These are phyloP conservation scores for Citrullus colocynthis DNA, from an alignment of 306 rosid genomes.

Conservation along the genomic window DNA sequence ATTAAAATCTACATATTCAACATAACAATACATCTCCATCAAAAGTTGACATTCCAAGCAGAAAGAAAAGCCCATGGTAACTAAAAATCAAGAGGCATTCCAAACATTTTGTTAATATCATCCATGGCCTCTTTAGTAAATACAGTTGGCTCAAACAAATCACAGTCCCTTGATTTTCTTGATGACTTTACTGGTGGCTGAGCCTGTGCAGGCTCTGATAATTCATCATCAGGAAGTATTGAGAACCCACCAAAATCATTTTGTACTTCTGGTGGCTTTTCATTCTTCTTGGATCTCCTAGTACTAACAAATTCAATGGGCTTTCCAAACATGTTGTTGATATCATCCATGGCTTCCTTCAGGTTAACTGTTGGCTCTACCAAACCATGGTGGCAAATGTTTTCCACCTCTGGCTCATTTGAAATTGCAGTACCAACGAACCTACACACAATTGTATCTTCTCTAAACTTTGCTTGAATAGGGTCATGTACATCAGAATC, in stretches of 20 bases:
- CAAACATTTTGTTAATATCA: conserved; percentile 83
- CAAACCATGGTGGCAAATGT: conserved; percentile 89
- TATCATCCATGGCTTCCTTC: conserved; percentile 95
- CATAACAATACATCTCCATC: neutral
- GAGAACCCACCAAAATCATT: conserved; percentile 49
- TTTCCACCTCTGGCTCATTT: conserved; percentile 78
- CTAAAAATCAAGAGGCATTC: conserved; percentile 65
- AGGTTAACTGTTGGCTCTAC: conserved; percentile 91
- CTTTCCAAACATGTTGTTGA: conserved; percentile 91
- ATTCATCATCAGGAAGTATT: conserved; percentile 71
- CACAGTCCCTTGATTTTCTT: conserved; percentile 29
- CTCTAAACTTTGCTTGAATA: conserved; percentile 46
- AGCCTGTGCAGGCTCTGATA: conserved; percentile 19
- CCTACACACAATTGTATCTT: conserved; percentile 80
- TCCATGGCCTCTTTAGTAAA: conserved; percentile 76
- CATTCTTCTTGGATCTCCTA: conserved; percentile 43
- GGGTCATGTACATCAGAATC: conserved; percentile 25
- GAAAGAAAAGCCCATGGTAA: neutral
- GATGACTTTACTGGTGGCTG: conserved; percentile 29
- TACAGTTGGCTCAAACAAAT: conserved; percentile 71
- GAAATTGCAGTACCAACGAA: conserved; percentile 84
- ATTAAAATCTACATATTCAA: neutral
- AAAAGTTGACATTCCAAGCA: neutral
- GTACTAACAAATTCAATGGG: conserved; percentile 74
- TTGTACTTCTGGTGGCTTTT: conserved; percentile 30